Conservation (phyloP, 768 basidiomycete genomes). For the Cubamyces sp. region DNA sequence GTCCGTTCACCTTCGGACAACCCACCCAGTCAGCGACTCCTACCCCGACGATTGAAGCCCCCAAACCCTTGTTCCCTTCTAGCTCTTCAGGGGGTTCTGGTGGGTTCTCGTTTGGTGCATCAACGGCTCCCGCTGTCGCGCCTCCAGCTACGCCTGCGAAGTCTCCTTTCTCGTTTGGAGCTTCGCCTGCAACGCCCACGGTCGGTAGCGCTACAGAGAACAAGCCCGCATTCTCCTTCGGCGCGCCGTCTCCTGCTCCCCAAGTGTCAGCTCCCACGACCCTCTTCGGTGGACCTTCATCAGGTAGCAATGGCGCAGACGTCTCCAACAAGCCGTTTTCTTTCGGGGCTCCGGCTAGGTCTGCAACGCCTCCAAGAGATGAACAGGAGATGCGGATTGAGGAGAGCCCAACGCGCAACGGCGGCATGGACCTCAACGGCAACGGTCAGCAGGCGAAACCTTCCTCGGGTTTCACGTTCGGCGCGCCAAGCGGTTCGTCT, state of each 20-base stretch:
- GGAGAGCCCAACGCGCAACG: conserved; percentile 71
- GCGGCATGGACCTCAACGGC: conserved; percentile 48
- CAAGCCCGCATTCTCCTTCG: conserved; percentile 48
- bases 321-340: conserved; percentile 55
- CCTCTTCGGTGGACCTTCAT: conserved; percentile 49
- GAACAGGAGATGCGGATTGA: conserved; percentile 80
- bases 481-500: conserved; percentile 36
- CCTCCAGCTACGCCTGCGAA: conserved; percentile 36
- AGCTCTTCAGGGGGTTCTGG: conserved; percentile 31
- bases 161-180: conserved; percentile 43
- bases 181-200: conserved; percentile 34
- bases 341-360: conserved; percentile 54
- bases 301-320: conserved; percentile 42
- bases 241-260: conserved; percentile 35
- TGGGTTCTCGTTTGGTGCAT: conserved; percentile 51
- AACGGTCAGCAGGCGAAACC: conserved; percentile 22
- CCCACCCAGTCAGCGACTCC: conserved; percentile 36
- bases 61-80: conserved; percentile 48
- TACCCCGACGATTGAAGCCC: conserved; percentile 37
- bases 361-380: conserved; percentile 67
- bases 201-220: conserved; percentile 30
- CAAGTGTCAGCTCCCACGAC: conserved; percentile 42
- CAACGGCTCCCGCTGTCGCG: conserved; percentile 31
- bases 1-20: conserved; percentile 36
- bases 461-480: conserved; percentile 46